Conservation (phyloP, 177 flowering plant species). For the Tripterygium wilfordii region DNA sequence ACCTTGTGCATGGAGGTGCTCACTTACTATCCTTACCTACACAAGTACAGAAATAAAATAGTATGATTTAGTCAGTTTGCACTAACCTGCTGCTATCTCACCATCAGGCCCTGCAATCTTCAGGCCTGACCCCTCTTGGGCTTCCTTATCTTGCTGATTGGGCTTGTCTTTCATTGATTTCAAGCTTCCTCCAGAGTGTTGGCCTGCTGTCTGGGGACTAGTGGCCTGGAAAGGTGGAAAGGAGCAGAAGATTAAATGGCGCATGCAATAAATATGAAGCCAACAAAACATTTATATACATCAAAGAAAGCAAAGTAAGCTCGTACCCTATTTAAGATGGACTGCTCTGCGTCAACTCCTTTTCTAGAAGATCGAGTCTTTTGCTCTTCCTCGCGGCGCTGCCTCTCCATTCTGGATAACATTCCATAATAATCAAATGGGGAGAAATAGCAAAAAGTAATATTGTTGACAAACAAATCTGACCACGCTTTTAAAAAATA, state of each 20-base stretch:
- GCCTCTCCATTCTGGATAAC: constrained; percentile 42
- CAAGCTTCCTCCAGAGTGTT: constrained; percentile 56
- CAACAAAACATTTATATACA: background rate
- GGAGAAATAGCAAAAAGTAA: too few relatives aligned
- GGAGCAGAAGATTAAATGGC: background rate
- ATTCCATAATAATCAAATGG: too few relatives aligned
- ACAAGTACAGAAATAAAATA: too few relatives aligned
- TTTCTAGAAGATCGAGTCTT: constrained; percentile 37
- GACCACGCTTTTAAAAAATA: too few relatives aligned
- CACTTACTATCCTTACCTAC: too few relatives aligned
- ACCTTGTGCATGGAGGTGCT: too few relatives aligned
- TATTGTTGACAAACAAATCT: too few relatives aligned
- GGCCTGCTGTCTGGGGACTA: constrained; percentile 78
- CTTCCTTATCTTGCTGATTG: constrained; percentile 59
- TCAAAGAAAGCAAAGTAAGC: background rate
- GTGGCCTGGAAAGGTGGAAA: constrained; percentile 44
- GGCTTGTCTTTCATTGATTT: constrained; percentile 83
- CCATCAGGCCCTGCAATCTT: constrained; percentile 85
- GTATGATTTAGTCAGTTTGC: too few relatives aligned
- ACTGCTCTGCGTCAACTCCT: constrained; percentile 42
- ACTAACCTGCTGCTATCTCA: constrained; percentile 87
- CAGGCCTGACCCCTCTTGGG: constrained; percentile 58
- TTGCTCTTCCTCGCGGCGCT: constrained; percentile 42
- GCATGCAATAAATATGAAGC: background rate
- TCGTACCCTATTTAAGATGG: constrained; percentile 31